Evolutionary conservation across 352 stramenopile species (phyloP).

Genomic region (Pythium utonaiense): DNA sequence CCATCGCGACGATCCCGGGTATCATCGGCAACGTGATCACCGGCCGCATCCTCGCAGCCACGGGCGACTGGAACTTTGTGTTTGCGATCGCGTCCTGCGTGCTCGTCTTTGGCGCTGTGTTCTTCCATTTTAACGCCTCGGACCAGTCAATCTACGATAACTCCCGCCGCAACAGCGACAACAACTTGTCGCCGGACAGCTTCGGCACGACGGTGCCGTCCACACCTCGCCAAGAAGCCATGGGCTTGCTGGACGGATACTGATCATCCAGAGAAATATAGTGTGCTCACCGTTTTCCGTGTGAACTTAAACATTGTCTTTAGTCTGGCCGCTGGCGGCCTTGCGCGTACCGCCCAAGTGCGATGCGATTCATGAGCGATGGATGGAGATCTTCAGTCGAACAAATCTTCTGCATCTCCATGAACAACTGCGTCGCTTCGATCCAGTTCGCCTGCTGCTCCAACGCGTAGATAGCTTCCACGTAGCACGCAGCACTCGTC

Average conservation of each 20-base stretch:
- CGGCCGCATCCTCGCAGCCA: conserved; percentile 68
- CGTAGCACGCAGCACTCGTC: conserved; percentile 56
- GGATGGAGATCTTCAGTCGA: conserved; percentile 46
- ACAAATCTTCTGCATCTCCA: conserved; percentile 68
- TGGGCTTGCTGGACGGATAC: conserved; percentile 41
- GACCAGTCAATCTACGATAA: conserved; percentile 70
- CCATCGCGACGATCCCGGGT: conserved; percentile 77
- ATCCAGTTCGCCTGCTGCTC: conserved; percentile 71
- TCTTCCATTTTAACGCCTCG: conserved; percentile 78
- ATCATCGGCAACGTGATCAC: conserved; percentile 86
- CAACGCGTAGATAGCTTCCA: conserved; percentile 69
- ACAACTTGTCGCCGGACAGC: conserved; percentile 22
- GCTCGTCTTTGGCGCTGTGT: conserved; percentile 57
- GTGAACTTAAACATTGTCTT: too few relatives aligned
- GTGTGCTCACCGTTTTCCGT: not conserved
- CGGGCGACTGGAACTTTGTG: conserved; percentile 76
- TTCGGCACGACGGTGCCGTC: conserved; percentile 27
- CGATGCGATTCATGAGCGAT: conserved; percentile 51
- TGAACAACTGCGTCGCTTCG: conserved; percentile 58
- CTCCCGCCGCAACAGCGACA: not conserved
- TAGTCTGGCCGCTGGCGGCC: conserved; percentile 17
- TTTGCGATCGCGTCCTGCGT: conserved; percentile 75
- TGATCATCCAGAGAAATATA: conserved; percentile 19
- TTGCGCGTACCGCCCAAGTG: conserved; percentile 61
- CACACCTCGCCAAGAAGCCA: conserved; percentile 45